phyloP scores from a whole-genome alignment of 352 stramenopile genomes.

The Globisporangium middletonii region DNA sequence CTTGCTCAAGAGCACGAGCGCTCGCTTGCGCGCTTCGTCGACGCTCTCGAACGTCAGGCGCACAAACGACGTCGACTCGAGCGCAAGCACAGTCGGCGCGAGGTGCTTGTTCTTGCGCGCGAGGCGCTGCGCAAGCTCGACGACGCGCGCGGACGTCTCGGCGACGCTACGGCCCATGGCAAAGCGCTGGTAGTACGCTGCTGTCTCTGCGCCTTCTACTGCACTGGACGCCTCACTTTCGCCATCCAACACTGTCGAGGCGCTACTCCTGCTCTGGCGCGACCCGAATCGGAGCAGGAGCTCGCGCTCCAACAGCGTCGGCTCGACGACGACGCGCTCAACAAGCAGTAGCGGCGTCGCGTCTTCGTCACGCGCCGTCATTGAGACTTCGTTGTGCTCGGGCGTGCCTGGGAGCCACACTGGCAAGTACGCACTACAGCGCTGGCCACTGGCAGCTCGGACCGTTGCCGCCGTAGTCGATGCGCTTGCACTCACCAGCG shows the following conservation, averaged over 20 bases:
- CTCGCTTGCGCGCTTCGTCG: slow-evolving; percentile 57
- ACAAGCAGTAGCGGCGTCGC: slow-evolving; percentile 43
- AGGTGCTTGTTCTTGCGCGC: slow-evolving; percentile 22
- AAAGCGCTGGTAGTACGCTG: slow-evolving; percentile 28
- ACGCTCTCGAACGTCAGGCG: slow-evolving; percentile 67
- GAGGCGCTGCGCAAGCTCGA: slow-evolving; percentile 36
- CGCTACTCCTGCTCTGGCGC: slow-evolving; percentile 10
- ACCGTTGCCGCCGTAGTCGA: neutral
- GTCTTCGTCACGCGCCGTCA: slow-evolving; percentile 49
- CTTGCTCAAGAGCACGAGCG: slow-evolving; percentile 61
- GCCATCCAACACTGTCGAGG: neutral
- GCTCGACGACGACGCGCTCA: slow-evolving; percentile 46
- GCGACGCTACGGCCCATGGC: slow-evolving; percentile 27
- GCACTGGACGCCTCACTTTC: neutral
- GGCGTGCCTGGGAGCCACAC: slow-evolving; percentile 54
- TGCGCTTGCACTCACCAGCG: neutral
- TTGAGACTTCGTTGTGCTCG: slow-evolving; percentile 50
- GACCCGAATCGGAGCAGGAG: slow-evolving; percentile 25
- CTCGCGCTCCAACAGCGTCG: slow-evolving; percentile 57
- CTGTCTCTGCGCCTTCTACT: neutral
- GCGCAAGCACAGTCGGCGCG: slow-evolving; percentile 6
- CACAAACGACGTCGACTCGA: slow-evolving; percentile 50
- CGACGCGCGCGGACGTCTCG: slow-evolving; percentile 28
- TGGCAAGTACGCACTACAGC: slow-evolving; percentile 49
- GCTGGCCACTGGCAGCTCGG: slow-evolving; percentile 16